Base-by-base conservation (phyloP, 352 stramenopile species). In the Phytophthora hibernalis region DNA sequence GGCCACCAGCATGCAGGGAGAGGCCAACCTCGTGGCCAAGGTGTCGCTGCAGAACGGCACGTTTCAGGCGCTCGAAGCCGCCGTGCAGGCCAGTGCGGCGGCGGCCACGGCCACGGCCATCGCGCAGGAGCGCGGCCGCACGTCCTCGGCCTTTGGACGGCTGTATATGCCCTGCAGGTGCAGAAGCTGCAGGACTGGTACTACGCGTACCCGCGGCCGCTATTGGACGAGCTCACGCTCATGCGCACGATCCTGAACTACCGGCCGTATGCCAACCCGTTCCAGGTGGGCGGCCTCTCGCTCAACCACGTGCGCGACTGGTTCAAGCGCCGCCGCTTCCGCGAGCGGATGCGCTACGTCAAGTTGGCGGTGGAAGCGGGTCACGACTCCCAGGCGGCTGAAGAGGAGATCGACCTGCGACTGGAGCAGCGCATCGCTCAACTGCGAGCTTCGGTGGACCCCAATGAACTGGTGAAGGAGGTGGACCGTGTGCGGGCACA, bases 131-230 rank as follows among this genome's bases (percentile, higher is more conserved):
- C 75, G 84, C 37, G 83, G 83, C 12, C 83, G 74, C 37, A 70
- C 74, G 15, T 83, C 79, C 15, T 82, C 78, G 18, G 77, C 76
- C 1, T 86, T 85, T 53, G 79, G 79, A 2, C 69, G 74, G 1
- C 48, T 90, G 12, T 90, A 89, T 40, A 80, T 88, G 53, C 82
- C 1, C 33, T 91, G 42, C 87, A 95, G 52, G 71, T 89, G 35
- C 83, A 90, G 51, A 95, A 93, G 61, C 66, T 95, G 21, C 83
- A 95, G 61, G 82, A 90, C 66, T 95, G 87, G 87, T 95, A 93
- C 69, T 89, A 91, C 54, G 76, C 70, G 63, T 95, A 95, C 66
- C 87, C 87, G 8, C 80, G 87, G 1, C 87, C 87, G 33, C 47
- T 95, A 8, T 78, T 83, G 0, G 87, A 95, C 54, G 87, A 95